Conservation (phyloP, 805 yeast genomes). For the Candida wancherniae region DNA sequence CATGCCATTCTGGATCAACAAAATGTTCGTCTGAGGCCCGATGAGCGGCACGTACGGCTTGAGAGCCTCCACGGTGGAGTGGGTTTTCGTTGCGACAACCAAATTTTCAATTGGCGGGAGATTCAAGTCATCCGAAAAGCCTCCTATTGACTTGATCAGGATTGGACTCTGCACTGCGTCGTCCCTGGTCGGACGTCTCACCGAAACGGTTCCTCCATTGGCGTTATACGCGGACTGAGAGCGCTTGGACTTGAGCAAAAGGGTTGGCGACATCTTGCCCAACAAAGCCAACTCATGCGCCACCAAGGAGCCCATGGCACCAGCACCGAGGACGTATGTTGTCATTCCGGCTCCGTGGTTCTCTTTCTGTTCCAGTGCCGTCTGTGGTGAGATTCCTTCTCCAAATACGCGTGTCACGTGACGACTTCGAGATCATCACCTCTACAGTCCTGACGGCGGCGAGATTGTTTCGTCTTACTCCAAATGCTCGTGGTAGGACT, state of each 20-base stretch:
- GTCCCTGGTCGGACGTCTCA: conserved; percentile 19
- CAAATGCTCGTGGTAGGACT: conserved; percentile 84
- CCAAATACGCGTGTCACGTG: background rate
- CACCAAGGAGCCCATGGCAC: conserved; percentile 48
- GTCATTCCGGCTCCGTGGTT: no score
- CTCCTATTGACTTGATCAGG: conserved; percentile 22
- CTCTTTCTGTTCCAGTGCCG: no score
- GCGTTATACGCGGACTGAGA: conserved; percentile 38
- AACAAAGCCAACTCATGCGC: conserved; percentile 41
- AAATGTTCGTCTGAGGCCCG: conserved; percentile 45
- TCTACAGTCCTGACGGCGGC: background rate
- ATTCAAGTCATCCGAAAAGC: conserved; percentile 12
- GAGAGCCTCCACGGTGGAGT: conserved; percentile 64
- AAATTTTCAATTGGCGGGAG: conserved; percentile 44
- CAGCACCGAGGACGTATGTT: conserved; percentile 43
- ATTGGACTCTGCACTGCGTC: conserved; percentile 14
- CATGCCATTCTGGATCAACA: conserved; percentile 82
- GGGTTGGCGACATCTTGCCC: conserved; percentile 36
- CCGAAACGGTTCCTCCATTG: conserved; percentile 35
- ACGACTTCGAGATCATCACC: background rate
- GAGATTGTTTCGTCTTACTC: background rate
- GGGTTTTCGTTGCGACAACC: conserved; percentile 75
- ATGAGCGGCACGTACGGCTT: conserved; percentile 49
- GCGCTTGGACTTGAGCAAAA: conserved; percentile 34
- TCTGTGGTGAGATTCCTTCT: no score